phyloP scores from a whole-genome alignment of 2,329 filamentous ascomycete species.

The Cytospora piceicola region DNA sequence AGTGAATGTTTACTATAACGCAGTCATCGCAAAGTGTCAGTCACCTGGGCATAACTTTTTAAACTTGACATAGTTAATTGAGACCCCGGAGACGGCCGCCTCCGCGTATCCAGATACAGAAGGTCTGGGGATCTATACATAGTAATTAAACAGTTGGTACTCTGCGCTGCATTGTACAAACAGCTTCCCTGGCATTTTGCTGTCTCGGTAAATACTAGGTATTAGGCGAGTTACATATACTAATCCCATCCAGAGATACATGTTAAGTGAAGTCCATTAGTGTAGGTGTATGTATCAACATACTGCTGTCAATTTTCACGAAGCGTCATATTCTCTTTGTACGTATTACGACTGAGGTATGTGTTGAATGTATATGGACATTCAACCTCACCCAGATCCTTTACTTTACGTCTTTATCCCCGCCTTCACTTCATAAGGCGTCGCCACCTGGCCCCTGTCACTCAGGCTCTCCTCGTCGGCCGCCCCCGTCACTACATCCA shows the following conservation, averaged over 20 bases:
- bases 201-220: background rate
- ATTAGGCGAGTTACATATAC: background rate
- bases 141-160: background rate
- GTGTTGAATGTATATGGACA: too few relatives aligned
- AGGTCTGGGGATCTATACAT: background rate
- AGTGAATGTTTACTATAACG: background rate
- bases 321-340: too few relatives aligned
- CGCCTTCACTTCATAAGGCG: background rate
- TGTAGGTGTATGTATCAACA: too few relatives aligned
- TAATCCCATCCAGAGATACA: background rate
- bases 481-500: background rate
- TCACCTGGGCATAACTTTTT: background rate
- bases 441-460: background rate
- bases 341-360: too few relatives aligned
- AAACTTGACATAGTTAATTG: background rate
- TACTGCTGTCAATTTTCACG: too few relatives aligned
- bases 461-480: background rate
- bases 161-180: background rate
- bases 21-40: background rate
- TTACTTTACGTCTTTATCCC: background rate
- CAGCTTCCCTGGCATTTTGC: background rate
- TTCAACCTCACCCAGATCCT: too few relatives aligned
- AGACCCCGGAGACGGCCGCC: conserved; percentile 19
- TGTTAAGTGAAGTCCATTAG: background rate
- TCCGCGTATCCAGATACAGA: conserved; percentile 1